A percentile compares a stretch with the other conserved stretches of the same genome.
Evolutionary conservation across 208 protist genomes (phyloP).

Genomic region (Trypanosoma grayi): DNA sequence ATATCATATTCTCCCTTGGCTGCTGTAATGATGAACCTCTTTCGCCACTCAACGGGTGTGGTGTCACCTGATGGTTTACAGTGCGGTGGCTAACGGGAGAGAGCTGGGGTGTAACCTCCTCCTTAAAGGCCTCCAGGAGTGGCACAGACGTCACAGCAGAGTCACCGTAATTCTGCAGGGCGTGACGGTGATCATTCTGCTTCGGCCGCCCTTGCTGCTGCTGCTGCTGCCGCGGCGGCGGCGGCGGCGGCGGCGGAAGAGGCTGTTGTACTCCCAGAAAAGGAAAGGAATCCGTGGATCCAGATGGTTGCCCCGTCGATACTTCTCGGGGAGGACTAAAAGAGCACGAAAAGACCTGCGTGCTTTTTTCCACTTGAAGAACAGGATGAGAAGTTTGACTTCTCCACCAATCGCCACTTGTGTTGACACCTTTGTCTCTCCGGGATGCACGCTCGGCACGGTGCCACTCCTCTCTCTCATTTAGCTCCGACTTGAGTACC

Average conservation of each 20-base stretch:
- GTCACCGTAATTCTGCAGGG: background rate
- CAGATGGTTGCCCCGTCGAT: too few species aligned
- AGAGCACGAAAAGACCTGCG: conserved; percentile 1
- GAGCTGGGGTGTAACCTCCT: background rate
- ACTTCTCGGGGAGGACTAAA: too few species aligned
- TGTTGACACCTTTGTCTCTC: background rate
- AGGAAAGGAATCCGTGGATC: too few species aligned
- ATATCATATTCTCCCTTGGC: background rate
- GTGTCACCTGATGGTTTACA: background rate
- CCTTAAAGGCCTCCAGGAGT: background rate
- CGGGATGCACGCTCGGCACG: background rate
- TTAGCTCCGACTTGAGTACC: background rate
- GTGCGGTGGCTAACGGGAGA: background rate
- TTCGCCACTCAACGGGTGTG: background rate
- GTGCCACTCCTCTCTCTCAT: background rate
- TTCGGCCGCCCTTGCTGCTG: background rate
- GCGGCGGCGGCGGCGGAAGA: too few species aligned
- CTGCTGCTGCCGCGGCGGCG: background rate
- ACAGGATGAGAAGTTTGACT: background rate
- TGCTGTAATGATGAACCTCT: background rate
- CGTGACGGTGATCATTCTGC: too few species aligned
- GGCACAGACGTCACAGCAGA: background rate
- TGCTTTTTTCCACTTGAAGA: background rate
- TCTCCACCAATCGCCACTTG: background rate
- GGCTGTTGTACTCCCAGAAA: too few species aligned